Evolutionary conservation across 176 grass and related monocot species (phyloP).

Genomic region (Aegilops sharonensis): DNA sequence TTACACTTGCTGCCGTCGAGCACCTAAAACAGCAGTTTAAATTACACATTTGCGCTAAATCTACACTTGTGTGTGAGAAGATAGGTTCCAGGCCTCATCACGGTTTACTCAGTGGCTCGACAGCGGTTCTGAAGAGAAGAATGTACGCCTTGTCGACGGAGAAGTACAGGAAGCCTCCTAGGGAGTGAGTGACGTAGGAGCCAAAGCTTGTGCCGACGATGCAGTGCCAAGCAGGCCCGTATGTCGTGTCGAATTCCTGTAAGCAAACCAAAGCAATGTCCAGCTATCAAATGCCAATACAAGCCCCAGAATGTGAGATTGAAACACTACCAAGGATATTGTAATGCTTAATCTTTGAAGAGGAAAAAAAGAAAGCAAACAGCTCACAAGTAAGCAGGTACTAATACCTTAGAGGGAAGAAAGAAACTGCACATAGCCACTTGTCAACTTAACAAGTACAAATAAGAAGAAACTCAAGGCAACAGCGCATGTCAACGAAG

Average conservation of each 20-base stretch:
- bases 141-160: conserved; percentile 62
- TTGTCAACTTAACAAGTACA: not conserved
- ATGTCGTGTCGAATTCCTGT: conserved; percentile 65
- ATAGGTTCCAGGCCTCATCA: conserved; percentile 3
- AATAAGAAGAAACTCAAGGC: not conserved
- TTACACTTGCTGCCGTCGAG: not conserved
- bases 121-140: conserved; percentile 60
- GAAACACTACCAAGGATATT: not conserved
- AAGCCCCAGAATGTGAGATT: not conserved
- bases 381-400: not conserved
- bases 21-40: conserved; percentile 21
- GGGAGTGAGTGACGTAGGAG: conserved; percentile 66
- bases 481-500: not conserved
- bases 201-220: conserved; percentile 78
- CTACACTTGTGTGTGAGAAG: conserved; percentile 10
- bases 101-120: conserved; percentile 38
- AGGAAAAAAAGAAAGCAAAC: not conserved
- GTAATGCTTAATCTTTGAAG: not conserved
- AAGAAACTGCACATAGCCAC: not conserved
- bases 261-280: not conserved
- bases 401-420: not conserved
- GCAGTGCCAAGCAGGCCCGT: conserved; percentile 80
- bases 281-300: not conserved
- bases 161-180: conserved; percentile 73
- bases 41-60: conserved; percentile 26